Base-by-base conservation (phyloP, 352 stramenopile species). In the Globisporangium nunn region DNA sequence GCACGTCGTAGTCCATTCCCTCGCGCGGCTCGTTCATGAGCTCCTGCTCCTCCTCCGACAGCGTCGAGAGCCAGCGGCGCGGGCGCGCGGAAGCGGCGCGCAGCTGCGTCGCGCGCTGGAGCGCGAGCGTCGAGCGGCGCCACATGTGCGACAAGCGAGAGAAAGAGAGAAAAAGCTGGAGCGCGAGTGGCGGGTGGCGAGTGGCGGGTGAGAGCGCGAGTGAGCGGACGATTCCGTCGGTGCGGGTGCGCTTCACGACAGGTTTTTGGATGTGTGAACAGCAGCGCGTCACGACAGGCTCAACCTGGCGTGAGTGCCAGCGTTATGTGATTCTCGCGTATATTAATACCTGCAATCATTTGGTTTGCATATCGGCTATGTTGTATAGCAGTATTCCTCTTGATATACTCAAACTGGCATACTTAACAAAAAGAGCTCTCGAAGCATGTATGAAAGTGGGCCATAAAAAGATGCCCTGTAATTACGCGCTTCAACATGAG, bases 1-100 rank as follows among this genome's bases (percentile, higher is more conserved):
- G 72, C 30, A 99, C 96, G 83, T 99, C 97, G 84, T 98, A 99
- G 64, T 98, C 93, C 96, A 98, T 98, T 54, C 63, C 78, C 64
- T 98, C 93, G 46, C 94, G 87, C 54, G 80, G 78, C 61, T 77
- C 72, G 46, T 77, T 77, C 33, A 95, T 61, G 61, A 85, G 62
- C 64, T 91, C 77, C 53, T 78, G 67, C 55, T 93, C 80, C 56
- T 89, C 76, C 5, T 72, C 58, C n/a, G 74, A 63, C 12, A 88
- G 71, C 50, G 57, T 64, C 30, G 74, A 79, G 52, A 84, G 46
- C 64, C 74, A 75, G 47, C 23, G 23, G 23, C 77, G 68, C 40
- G 67, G 52, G 6, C 54, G 57, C 3, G 46, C 46, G n/a, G 43
- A 37, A 62, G 33, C 18, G 62, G 56, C 35, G 58, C n/a, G 60